These are phyloP conservation scores for Penicillium samsonianum DNA, from an alignment of 495 filamentous ascomycete species.

Conservation along the genomic window DNA sequence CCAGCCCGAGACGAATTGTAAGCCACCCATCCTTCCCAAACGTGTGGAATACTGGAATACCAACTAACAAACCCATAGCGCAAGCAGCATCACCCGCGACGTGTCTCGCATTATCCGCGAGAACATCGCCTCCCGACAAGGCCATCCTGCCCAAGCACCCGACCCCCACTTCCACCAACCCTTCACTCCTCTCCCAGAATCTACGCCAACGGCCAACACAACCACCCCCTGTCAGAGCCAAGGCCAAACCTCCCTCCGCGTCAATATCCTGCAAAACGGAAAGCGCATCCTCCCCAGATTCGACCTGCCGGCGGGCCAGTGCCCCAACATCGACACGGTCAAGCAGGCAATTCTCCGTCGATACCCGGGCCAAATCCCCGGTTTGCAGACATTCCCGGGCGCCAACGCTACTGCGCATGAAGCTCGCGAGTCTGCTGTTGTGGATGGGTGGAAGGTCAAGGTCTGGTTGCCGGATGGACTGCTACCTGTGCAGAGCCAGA, in stretches of 20 bases:
- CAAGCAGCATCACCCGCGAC: slow-evolving; percentile 46
- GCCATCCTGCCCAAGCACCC: slow-evolving; percentile 14
- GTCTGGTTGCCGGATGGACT: slow-evolving; percentile 47
- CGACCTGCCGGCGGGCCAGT: slow-evolving; percentile 40
- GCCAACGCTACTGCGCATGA: slow-evolving; percentile 18
- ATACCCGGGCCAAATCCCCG: slow-evolving; percentile 37
- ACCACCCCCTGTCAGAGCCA: slow-evolving; percentile 6
- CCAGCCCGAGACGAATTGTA: slow-evolving; percentile 47
- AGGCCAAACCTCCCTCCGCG: slow-evolving; percentile 34
- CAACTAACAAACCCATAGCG: slow-evolving; percentile 32
- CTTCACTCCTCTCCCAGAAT: slow-evolving; percentile 16
- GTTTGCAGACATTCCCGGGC: slow-evolving; percentile 19
- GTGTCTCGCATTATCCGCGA: slow-evolving; percentile 47
- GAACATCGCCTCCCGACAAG: slow-evolving; percentile 34
- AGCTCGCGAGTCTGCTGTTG: slow-evolving; percentile 19
- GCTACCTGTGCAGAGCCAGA: slow-evolving; percentile 37
- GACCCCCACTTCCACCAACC: slow-evolving; percentile 24
- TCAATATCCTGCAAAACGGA: slow-evolving; percentile 45
- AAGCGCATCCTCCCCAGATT: slow-evolving; percentile 45
- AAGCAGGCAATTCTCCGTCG: slow-evolving; percentile 37
- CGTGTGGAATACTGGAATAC: background rate
- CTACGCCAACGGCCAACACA: slow-evolving; percentile 12
- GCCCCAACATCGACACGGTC: slow-evolving; percentile 36
- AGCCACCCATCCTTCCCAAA: slow-evolving; percentile 12
- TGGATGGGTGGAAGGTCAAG: slow-evolving; percentile 38